Base-by-base conservation (phyloP, 371 early-diverging fungal species). In the Rhizopus sp. region DNA sequence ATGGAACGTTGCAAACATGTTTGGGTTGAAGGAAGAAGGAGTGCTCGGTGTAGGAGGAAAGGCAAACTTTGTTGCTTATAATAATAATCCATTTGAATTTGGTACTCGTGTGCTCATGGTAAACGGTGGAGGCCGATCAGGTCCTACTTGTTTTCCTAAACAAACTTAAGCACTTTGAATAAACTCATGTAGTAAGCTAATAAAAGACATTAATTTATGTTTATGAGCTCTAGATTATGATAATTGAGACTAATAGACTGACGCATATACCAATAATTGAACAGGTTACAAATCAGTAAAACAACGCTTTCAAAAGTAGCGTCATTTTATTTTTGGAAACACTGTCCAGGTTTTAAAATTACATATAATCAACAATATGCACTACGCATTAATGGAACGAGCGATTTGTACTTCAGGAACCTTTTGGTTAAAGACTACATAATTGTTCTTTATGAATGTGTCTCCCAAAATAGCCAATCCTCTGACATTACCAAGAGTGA, bases 1-100 rank as follows among this genome's bases (percentile, higher is more conserved):
- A 53, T 91, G 90, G 91, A 86, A 85, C 55, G 64, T 88, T 44
- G 88, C 87, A 9, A 73, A 83, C n/a, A 84, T 88, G 35, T 76
- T 85, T 50, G 83, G 80, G 2, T 57, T 86, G 32, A 48, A 59
- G 12, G 40, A 68, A 10, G 42, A 35, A 47, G 77, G 80, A 39
- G 39, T 51, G 0, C 23, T 80, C 4, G 51, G 59, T 23, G 48
- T 55, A 10, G 72, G 70, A 6, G 58, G 62, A 5, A 63, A 60
- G 34, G 77, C 77, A 7, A 65, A 77, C 32, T 72, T 85, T 57
- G 80, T 85, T 8, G 70, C 80, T 32, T 83, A 83, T 60, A 80
- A 80, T 35, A 74, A 77, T 23, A 62, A 75, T 56, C 84, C 84
- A 8, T 80, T 85, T 63, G 78, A 81, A 55, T 77, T 85, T 66